Percentiles rank a stretch among this genome's conserved stretches.
Evolutionary conservation across 192 early-diverging fungal species (phyloP).

Genomic region (Podila horticola): DNA sequence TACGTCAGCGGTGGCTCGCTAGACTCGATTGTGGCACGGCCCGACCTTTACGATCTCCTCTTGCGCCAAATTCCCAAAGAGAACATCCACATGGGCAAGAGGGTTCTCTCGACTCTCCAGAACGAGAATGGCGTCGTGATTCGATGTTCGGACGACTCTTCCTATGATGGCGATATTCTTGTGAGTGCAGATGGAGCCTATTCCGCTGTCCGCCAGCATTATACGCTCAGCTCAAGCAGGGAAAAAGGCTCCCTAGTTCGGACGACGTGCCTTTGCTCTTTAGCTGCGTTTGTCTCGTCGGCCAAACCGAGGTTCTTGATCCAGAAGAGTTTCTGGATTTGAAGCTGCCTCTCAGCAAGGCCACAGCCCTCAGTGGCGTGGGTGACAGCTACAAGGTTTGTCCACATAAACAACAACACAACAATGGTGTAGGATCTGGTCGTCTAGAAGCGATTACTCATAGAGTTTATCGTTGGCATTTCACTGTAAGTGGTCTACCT

Average conservation of each 20-base stretch:
- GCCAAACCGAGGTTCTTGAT: background rate
- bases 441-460: background rate
- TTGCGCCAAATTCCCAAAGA: background rate
- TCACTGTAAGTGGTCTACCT: background rate
- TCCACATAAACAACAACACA: too few relatives aligned
- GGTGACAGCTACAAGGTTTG: too few relatives aligned
- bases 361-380: background rate
- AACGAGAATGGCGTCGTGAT: background rate
- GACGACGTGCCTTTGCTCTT: background rate
- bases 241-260: background rate
- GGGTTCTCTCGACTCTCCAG: conserved; percentile 1
- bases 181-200: background rate
- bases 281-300: background rate
- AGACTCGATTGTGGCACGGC: conserved; percentile 1
- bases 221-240: background rate
- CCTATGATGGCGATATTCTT: background rate
- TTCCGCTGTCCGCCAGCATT: background rate
- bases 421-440: too few relatives aligned
- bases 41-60: background rate
- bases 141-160: background rate
- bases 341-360: background rate
- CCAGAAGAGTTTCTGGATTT: background rate
- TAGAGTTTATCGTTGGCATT: too few relatives aligned
- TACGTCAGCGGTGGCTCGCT: background rate
- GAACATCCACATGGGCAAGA: conserved; percentile 13